Base-by-base conservation (phyloP, 805 yeast species). In the Suhomyces xylopsoci region DNA sequence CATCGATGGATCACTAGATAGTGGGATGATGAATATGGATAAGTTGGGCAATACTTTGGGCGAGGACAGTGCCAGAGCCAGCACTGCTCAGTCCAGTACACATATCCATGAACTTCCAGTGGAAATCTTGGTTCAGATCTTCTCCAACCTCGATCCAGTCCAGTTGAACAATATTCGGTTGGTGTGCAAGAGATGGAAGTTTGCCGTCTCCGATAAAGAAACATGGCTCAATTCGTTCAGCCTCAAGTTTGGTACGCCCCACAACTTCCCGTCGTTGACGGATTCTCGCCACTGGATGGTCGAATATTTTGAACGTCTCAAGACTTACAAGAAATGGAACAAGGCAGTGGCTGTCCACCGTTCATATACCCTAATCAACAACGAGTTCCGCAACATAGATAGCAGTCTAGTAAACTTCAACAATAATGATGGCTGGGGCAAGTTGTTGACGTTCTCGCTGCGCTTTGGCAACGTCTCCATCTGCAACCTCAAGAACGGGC, bases 141-240 rank as follows among this genome's bases (percentile, higher is more conserved):
- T 81, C 57, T 64, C 78, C 4, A 64, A 73, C 49, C 70, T 81
- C 7, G 82, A 81, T 50, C 77, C 81, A 3, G 57, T 64, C 3
- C 76, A 81, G 26, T 64, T 81, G 45, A 67, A 67, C 48, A 62
- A 59, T 17, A 58, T 76, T 7, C 68, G 80, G 7, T 55, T 70
- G 19, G 86, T 81, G 6, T 81, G 85, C 56, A 70, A 66, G 48
- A 58, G 67, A 45, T 81, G 86, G 86, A 67, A 74, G 54, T 55
- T 55, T 41, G 72, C 78, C 1, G 70, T 79, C 2, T 68, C 69
- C 50, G 81, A 80, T 58, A 71, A 73, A 51, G 63, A 68, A 9
- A 74, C 80, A 24, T 81, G 85, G 85, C 65, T 66, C 55, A 70
- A 68, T 38, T 73, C 81, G 6, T 81, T 81, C 57, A 62, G 62